Conservation (phyloP, 2,329 filamentous ascomycete genomes). For the Sarocladium strictum region DNA sequence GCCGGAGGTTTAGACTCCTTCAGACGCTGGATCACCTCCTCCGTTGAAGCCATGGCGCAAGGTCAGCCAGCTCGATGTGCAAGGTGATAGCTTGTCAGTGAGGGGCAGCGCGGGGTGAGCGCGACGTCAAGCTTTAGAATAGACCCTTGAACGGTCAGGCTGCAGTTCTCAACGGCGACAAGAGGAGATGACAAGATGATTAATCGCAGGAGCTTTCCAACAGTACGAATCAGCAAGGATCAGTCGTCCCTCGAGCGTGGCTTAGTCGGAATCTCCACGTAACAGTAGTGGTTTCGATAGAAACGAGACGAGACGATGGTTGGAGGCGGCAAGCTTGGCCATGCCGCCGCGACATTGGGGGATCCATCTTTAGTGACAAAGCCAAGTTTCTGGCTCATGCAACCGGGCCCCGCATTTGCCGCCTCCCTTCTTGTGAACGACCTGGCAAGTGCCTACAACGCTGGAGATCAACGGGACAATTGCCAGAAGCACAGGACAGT, state of each 20-base stretch:
- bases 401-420: neutral
- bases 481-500: neutral
- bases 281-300: neutral
- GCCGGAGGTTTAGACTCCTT: conserved; percentile 43
- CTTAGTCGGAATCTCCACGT: neutral
- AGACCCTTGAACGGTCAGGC: neutral
- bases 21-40: conserved; percentile 39
- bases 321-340: neutral
- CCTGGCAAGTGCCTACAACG: neutral
- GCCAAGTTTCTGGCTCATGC: conserved; percentile 5
- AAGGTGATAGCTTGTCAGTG: neutral
- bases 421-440: neutral
- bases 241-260: neutral
- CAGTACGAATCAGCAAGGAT: neutral
- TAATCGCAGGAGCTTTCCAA: neutral
- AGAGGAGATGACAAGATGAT: too few relatives aligned
- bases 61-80: neutral
- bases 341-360: neutral
- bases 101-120: neutral
- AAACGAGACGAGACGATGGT: neutral
- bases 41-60: conserved; percentile 25
- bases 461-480: neutral
- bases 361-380: neutral
- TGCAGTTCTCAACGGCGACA: neutral
- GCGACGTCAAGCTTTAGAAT: too few relatives aligned